Evolutionary conservation across 2,329 filamentous ascomycete species (phyloP), one percentile per base, ranked within the genome.

Genomic region (Apiospora rasikravindrae): DNA sequence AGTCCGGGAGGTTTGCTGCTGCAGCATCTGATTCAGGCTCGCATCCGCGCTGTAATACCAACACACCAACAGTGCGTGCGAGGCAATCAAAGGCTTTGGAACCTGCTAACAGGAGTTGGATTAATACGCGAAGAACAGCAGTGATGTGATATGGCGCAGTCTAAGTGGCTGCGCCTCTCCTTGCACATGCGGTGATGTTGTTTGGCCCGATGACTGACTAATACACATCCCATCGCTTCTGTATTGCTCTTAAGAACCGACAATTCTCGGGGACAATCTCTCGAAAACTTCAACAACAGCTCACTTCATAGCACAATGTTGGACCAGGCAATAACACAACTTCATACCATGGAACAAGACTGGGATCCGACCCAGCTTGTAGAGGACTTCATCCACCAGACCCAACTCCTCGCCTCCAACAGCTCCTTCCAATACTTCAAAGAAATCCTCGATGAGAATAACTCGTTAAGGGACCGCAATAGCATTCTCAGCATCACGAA

Each of bases 401-500:
- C 57, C 45, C 68, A 72, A 13, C 33, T 45, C 26, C 71, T 72
- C 33, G 42, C 68, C 14, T 47, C 47, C 24, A 69, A 70, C 33
- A 64, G 19, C 44, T 67, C 71, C 19, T 72, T 67, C 42, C 68
- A 70, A 45, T 72, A 70, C 45, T 45, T 72, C 42, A 72, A 70
- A 19, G 68, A 64, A 2, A 53, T 72, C n/a, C 71, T 72, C 19
- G 71, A 72, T 8, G 71, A 72, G n/a, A 72, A 72, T 24, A 61
- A 33, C 29, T 45, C 53, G 16, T 44, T 72, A 13, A 67, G 70
- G 2, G 68, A 70, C 13, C 68, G 71, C 4, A 72, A 72, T 40
- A 61, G 70, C 57, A 67, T 70, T 2, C 68, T 72, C 29, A 67
- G 67, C 57, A 72, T 72, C 57, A 72, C 71, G 3, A 72, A 72